Conservation (phyloP, 805 yeast genomes). For the Schizosaccharomyces osmophilus region DNA sequence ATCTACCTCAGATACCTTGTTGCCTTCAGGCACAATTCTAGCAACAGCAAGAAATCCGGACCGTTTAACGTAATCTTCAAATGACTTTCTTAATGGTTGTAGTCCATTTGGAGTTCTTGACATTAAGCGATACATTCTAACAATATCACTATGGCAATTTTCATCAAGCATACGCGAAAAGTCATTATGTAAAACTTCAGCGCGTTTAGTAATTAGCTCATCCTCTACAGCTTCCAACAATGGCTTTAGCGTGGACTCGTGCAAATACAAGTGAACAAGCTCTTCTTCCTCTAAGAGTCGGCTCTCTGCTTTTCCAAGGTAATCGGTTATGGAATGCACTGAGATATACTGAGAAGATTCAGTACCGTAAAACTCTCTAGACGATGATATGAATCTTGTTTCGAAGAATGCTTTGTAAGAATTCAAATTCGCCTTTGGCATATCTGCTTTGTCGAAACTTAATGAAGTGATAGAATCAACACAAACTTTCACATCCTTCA, state of each 20-base stretch:
- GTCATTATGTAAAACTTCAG: conserved; percentile 50
- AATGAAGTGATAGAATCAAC: conserved; percentile 68
- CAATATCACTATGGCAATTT: conserved; percentile 44
- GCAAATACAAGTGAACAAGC: conserved; percentile 54
- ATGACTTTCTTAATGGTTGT: conserved; percentile 48
- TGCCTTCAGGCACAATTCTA: conserved; percentile 21
- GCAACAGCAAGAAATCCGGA: conserved; percentile 40
- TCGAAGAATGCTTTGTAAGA: conserved; percentile 69
- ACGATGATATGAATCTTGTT: conserved; percentile 40
- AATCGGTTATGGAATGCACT: conserved; percentile 66
- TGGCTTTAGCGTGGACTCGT: conserved; percentile 59
- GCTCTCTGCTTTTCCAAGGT: conserved; percentile 63
- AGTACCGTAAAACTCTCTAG: conserved; percentile 28
- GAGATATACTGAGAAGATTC: conserved; percentile 46
- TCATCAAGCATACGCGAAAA: conserved; percentile 53
- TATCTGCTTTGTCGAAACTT: conserved; percentile 77
- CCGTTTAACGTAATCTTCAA: conserved; percentile 45
- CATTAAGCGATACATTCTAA: conserved; percentile 51
- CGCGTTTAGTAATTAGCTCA: conserved; percentile 56
- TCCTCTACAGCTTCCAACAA: conserved; percentile 52
- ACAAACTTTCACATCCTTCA: conserved; percentile 40
- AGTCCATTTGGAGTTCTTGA: conserved; percentile 58
- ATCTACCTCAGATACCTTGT: conserved; percentile 18
- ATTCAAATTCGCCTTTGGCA: conserved; percentile 58
- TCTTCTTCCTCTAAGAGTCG: conserved; percentile 65